These are phyloP conservation scores for Bryum argenteum DNA, from an alignment of 225 moss, liverwort and hornwort species.

Conservation along the genomic window DNA sequence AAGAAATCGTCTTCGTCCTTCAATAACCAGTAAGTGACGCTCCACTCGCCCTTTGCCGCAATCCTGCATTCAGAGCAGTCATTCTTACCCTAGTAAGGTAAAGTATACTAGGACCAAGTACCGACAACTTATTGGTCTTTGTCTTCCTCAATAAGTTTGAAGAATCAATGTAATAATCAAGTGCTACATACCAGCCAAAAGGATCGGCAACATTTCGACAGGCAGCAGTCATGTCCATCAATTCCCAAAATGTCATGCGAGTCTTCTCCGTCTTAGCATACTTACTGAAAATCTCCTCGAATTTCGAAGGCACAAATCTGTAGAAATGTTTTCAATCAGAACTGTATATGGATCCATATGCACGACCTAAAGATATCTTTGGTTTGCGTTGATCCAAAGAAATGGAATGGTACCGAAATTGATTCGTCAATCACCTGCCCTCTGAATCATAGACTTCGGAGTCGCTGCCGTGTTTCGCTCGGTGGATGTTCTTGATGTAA, in stretches of 20 bases:
- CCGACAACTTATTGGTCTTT: too few relatives aligned
- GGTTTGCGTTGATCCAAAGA: background rate
- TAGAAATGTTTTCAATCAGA: background rate
- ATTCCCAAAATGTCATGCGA: slow-evolving; percentile 46
- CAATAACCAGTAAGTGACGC: slow-evolving; percentile 52
- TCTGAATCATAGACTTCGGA: slow-evolving; percentile 69
- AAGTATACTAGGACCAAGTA: too few relatives aligned
- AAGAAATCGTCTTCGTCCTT: slow-evolving; percentile 57
- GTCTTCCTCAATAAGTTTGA: too few relatives aligned
- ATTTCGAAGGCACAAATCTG: slow-evolving; percentile 71
- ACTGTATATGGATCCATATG: too few relatives aligned
- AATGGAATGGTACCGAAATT: background rate
- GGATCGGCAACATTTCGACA: slow-evolving; percentile 44
- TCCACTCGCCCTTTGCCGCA: slow-evolving; percentile 65
- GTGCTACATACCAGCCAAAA: slow-evolving; percentile 62
- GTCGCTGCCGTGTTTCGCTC: slow-evolving; percentile 71
- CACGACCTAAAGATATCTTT: too few relatives aligned
- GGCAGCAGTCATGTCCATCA: slow-evolving; percentile 49
- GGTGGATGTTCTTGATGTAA: slow-evolving; percentile 67
- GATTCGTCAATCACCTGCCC: slow-evolving; percentile 53
- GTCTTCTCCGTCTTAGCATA: slow-evolving; percentile 50
- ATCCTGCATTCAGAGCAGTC: slow-evolving; percentile 33
- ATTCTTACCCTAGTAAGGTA: too few relatives aligned
- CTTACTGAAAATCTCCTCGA: slow-evolving; percentile 72
- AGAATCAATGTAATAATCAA: background rate